Evolutionary conservation across 2,329 filamentous ascomycete species (phyloP), one percentile per base, ranked within the genome.

Genomic region (Microdochium bolleyi): DNA sequence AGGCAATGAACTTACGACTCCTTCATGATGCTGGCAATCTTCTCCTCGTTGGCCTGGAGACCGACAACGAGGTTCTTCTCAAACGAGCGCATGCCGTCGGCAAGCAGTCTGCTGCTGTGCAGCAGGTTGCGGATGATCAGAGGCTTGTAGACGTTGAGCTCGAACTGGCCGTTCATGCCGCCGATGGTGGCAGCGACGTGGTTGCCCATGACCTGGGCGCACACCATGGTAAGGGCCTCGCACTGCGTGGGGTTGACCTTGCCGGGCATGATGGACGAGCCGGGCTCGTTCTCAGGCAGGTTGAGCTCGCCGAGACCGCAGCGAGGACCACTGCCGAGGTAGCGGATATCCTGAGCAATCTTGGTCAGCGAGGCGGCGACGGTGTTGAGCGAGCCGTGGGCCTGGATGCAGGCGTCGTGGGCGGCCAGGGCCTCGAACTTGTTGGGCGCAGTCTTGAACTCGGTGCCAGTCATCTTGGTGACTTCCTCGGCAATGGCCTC

Each of bases 221-320:
- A 96, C 56, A 97, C 79, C 94, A 99, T 99, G 62, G 94, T 97
- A 70, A 99, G 77, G 56, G 91, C 89, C 79, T 99, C 94, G 74
- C 91, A 96, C 76, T 99, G 94, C 30, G 94, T 99, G 30, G 94
- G 94, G 79, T 99, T 99, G 70, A 99, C 94, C 79, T 99, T 99
- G 66, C 94, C 94, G 48, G 94, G 94, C 94, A 99, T 99, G 78
- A 99, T 97, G 62, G 89, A 95, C 66, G 88, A 94, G 58, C 92
- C 92, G 32, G 94, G 94, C 78, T 99, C 94, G 76, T 99, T 99
- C 78, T 99, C 94, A 24, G 94, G 94, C 51, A 99, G 84, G 66
- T 83, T 82, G 58, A 99, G 83, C 77, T 99, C 94, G 60, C 92
- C 92, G 22, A 97, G 86, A 65, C 94, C 94, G 73, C 94, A 97